These are phyloP conservation scores for Coemansia biformis DNA, from an alignment of 192 early-diverging fungal species.

Conservation along the genomic window DNA sequence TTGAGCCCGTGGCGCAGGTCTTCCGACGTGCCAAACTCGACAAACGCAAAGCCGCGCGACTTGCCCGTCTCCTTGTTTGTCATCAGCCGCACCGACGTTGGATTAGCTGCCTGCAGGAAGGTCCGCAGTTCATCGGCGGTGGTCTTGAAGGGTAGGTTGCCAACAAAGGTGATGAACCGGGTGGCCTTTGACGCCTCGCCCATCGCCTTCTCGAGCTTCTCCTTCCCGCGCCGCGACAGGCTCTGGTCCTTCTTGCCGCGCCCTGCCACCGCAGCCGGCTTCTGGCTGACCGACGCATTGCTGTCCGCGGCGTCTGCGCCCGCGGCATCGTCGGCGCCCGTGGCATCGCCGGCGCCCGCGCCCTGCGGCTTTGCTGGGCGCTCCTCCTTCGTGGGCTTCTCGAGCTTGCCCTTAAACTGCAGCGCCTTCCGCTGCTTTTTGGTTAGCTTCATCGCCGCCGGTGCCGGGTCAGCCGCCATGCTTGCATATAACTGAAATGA, in stretches of 20 bases:
- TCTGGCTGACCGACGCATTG: not conserved
- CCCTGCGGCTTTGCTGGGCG: conserved; percentile 1
- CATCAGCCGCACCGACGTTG: conserved; percentile 59
- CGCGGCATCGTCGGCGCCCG: too few species aligned
- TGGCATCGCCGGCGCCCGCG: too few species aligned
- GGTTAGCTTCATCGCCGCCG: conserved; percentile 14
- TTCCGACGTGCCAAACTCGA: conserved; percentile 56
- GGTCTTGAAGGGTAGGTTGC: conserved; percentile 61
- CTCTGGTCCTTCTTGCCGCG: conserved; percentile 1
- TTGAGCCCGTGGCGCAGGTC: conserved; percentile 58
- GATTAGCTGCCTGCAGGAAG: conserved; percentile 56
- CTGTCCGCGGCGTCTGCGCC: conserved; percentile 1
- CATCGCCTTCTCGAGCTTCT: conserved; percentile 26
- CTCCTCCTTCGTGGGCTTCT: conserved; percentile 20
- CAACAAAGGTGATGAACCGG: conserved; percentile 59
- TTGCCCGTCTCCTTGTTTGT: conserved; percentile 66
- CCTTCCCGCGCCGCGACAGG: conserved; percentile 5
- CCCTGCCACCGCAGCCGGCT: conserved; percentile 7
- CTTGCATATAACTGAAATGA: too few species aligned
- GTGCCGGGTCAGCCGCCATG: too few species aligned
- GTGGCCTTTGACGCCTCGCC: conserved; percentile 15
- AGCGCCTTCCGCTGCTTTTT: conserved; percentile 46
- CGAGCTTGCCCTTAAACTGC: conserved; percentile 34
- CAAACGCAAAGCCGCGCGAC: conserved; percentile 69
- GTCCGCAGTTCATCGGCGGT: conserved; percentile 58